Conservation (phyloP, 805 yeast species). For the Yamadazyma insecticola region DNA sequence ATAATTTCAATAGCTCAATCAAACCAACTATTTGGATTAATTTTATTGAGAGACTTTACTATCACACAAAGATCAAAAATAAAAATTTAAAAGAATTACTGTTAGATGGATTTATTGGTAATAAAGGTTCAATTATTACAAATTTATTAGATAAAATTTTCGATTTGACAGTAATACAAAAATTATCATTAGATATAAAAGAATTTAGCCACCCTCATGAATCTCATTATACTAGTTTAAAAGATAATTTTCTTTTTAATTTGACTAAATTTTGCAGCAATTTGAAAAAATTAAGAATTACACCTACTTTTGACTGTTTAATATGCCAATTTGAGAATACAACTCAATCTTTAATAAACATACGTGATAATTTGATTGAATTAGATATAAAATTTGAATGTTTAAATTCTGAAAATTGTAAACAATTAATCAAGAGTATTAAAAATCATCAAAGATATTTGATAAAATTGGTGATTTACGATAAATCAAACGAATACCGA, state of each 20-base stretch:
- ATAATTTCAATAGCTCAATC: constrained; percentile 10
- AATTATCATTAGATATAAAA: constrained; percentile 13
- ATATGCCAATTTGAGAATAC: constrained; percentile 14
- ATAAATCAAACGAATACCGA: constrained; percentile 13
- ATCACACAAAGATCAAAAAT: neutral
- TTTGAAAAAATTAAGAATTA: constrained; percentile 7
- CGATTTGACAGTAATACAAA: constrained; percentile 10
- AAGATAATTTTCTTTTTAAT: constrained; percentile 9
- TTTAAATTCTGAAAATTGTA: constrained; percentile 7
- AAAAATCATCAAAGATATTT: constrained; percentile 10
- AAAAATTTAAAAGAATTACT: constrained; percentile 1
- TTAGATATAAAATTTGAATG: constrained; percentile 13
- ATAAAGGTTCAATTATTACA: constrained; percentile 9
- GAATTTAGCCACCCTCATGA: constrained; percentile 19
- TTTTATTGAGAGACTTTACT: constrained; percentile 11
- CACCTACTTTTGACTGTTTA: constrained; percentile 18
- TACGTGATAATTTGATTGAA: constrained; percentile 7
- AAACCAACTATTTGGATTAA: constrained; percentile 17
- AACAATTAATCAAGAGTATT: constrained; percentile 7
- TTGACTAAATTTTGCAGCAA: constrained; percentile 9
- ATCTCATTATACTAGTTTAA: constrained; percentile 11
- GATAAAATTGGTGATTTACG: constrained; percentile 10
- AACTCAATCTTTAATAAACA: constrained; percentile 3
- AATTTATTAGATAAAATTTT: constrained; percentile 8
- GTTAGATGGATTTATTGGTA: constrained; percentile 20